phyloP scores from a whole-genome alignment of 2,329 filamentous ascomycete species.

The Aspergillus glaucus region DNA sequence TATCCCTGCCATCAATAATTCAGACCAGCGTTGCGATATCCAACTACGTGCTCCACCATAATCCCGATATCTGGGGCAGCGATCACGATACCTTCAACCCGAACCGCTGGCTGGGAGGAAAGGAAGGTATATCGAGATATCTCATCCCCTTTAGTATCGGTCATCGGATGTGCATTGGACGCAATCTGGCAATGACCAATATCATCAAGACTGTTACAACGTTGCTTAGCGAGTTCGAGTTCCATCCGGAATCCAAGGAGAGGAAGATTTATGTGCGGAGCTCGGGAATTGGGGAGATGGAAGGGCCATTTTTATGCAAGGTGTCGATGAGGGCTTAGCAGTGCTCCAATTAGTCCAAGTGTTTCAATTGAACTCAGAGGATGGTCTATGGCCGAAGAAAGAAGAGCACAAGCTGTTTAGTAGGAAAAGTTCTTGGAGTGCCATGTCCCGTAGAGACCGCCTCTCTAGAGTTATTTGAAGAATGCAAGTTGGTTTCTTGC shows the following conservation, averaged over 20 bases:
- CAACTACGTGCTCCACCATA: conserved; percentile 3
- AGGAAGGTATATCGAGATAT: neutral
- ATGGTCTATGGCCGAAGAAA: no score
- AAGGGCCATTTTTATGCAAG: conserved; percentile 1
- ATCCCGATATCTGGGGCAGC: conserved; percentile 3
- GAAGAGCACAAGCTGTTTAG: no score
- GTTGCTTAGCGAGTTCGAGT: conserved; percentile 4
- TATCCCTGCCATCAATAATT: neutral
- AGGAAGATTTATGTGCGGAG: conserved; percentile 1
- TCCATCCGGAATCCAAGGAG: neutral
- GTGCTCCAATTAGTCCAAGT: no score
- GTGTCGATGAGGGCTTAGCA: neutral
- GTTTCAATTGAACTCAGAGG: no score
- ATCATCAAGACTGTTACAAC: conserved; percentile 10
- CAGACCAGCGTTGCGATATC: neutral
- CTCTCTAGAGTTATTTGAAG: no score
- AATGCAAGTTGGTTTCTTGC: no score
- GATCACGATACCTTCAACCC: conserved; percentile 4
- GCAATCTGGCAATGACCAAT: conserved; percentile 10
- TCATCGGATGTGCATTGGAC: conserved; percentile 9
- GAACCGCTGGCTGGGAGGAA: conserved; percentile 1
- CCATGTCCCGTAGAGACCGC: no score
- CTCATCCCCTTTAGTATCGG: conserved; percentile 11
- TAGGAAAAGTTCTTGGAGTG: no score
- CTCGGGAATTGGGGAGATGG: conserved; percentile 7